Evolutionary conservation across 495 filamentous ascomycete species (phyloP).

Genomic region (Penicillium simplicissimum): DNA sequence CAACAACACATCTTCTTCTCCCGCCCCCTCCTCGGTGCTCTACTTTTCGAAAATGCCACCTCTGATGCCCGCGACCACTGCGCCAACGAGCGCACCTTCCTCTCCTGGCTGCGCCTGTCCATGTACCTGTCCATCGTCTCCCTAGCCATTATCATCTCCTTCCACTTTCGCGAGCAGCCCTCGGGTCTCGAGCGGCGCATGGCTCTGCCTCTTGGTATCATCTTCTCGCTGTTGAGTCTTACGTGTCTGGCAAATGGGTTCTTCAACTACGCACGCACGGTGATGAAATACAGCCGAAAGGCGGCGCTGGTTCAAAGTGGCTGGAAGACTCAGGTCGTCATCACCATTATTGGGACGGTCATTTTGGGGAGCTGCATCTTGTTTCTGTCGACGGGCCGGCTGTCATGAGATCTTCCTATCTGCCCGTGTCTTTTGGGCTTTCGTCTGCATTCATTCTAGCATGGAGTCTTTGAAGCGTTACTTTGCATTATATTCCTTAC

Average conservation of each 20-base stretch:
- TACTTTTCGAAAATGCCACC: slow-evolving; percentile 85
- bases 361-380: slow-evolving; percentile 81
- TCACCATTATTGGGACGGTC: slow-evolving; percentile 71
- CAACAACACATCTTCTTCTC: slow-evolving; percentile 60
- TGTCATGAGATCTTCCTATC: slow-evolving; percentile 1
- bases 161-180: slow-evolving; percentile 79
- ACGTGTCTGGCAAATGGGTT: slow-evolving; percentile 74
- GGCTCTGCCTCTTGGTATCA: slow-evolving; percentile 77
- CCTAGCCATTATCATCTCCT: slow-evolving; percentile 86
- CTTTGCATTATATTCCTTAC: slow-evolving; percentile 12
- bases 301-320: slow-evolving; percentile 88
- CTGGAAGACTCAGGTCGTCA: slow-evolving; percentile 84
- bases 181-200: slow-evolving; percentile 68
- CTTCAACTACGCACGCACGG: slow-evolving; percentile 83
- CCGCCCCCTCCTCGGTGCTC: slow-evolving; percentile 69
- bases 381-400: slow-evolving; percentile 58
- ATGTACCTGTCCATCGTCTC: slow-evolving; percentile 90
- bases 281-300: slow-evolving; percentile 78
- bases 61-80: slow-evolving; percentile 79
- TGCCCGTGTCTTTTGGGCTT: background rate
- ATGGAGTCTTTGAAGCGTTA: slow-evolving; percentile 11
- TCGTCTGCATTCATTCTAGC: background rate
- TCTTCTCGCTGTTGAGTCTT: slow-evolving; percentile 84
- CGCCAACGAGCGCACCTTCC: slow-evolving; percentile 69
- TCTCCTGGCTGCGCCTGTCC: slow-evolving; percentile 90